These are phyloP conservation scores for Colletotrichum brevisporum DNA, from an alignment of 2,329 filamentous ascomycete genomes.

Conservation along the genomic window DNA sequence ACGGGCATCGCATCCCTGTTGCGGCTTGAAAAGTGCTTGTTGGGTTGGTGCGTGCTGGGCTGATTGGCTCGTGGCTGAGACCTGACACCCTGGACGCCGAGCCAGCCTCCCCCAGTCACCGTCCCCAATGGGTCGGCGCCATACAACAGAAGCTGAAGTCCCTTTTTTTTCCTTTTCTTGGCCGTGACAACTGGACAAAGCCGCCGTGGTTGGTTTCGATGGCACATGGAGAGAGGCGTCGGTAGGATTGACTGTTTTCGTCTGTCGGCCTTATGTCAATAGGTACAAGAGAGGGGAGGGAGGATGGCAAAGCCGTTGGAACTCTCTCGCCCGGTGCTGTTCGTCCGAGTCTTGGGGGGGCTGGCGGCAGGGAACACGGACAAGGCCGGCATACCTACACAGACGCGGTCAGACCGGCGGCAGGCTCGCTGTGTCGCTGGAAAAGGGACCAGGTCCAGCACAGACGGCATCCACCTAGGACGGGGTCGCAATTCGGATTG, in stretches of 20 bases:
- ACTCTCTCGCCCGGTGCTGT: no score
- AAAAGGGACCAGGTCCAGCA: no score
- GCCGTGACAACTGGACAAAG: neutral
- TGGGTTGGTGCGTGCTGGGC: conserved; percentile 1
- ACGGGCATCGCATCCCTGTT: conserved; percentile 20
- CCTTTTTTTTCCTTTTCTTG: neutral
- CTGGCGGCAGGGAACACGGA: neutral
- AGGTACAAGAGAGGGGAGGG: neutral
- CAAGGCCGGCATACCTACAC: neutral
- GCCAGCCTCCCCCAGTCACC: conserved; percentile 16
- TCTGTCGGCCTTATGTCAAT: neutral
- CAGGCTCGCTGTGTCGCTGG: neutral
- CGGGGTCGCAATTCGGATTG: conserved; percentile 4
- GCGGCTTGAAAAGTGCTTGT: conserved; percentile 28
- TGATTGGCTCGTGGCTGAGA: conserved; percentile 31
- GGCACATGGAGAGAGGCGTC: conserved; percentile 2
- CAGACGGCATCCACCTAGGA: conserved; percentile 27
- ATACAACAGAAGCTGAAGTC: conserved; percentile 23
- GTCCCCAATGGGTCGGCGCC: neutral
- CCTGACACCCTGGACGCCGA: conserved; percentile 30
- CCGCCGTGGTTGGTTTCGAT: conserved; percentile 2
- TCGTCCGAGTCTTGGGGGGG: no score
- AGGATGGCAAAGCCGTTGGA: neutral
- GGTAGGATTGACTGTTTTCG: neutral
- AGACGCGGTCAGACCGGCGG: conserved; percentile 28